Base-by-base conservation (phyloP, 2,329 filamentous ascomycete species). In the Hymenoscyphus albidus region DNA sequence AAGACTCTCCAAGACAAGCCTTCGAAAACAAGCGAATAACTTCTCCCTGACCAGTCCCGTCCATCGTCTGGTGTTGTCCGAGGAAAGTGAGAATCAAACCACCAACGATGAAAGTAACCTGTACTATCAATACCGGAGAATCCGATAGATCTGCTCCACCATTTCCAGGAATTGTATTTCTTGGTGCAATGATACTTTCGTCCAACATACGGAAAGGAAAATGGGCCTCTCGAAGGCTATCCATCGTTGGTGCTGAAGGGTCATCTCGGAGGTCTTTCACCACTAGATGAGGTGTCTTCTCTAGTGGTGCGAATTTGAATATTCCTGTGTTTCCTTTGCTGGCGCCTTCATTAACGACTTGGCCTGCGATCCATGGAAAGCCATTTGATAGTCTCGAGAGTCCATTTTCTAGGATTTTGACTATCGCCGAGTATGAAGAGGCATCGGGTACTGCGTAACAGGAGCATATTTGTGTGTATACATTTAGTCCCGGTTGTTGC, bases 141-240 rank as follows among this genome's bases (percentile, higher is more conserved):
- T 48, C 44, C 4, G 5, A 22, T 9, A 73, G 73, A 42, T 65
- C 61, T 16, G 69, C 69, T 12, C 71, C 63, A 51, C 40, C 40
- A 1, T 69, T 73, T 0, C 73, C 70, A 44, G 78, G 74, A 0
- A 83, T 64, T 0, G 80, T 82, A 6, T 73, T 77, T 18, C 74
- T 73, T 0, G 81, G 78, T 1, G 78, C 77, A 63, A 83, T 68
- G 6, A 77, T 44, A 18, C 70, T 69, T 67, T 82, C 82, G 58
- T 82, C 78, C 5, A 86, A 74, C 78, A 85, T 80, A 38, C 69
- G 69, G 63, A 82, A 77, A 0, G 83, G 82, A 39, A 80, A 84
- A 0, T 73, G 67, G 0, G 77, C 76, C 9, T 71, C 59, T 42
- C 73, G 69, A 18, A 84, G 69, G 0, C 68, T 70, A 2, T 77